Evolutionary conservation across 2,329 filamentous ascomycete species (phyloP), one percentile per base, ranked within the genome.

Genomic region (Alternaria ventricosa): DNA sequence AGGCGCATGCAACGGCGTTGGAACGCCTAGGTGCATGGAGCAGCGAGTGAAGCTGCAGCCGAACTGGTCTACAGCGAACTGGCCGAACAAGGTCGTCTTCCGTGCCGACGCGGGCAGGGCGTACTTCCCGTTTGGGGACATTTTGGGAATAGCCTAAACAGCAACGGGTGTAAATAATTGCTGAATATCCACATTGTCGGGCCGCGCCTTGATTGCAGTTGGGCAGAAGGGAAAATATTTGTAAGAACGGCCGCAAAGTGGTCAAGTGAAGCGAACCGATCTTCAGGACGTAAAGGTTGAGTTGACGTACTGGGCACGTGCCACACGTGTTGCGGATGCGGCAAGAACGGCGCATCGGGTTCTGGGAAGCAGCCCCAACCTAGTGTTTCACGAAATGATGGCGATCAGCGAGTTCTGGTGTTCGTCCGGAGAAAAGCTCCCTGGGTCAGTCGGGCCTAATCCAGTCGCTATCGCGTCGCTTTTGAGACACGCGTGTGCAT

Each of bases 331-430:
- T 61, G 46, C 27, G 36, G 59, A 46, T 36, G 49, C 59, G 59
- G 58, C 54, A 57, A 30, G 61, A 64, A 61, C 61, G 61, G 56
- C 44, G 27, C 45, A 55, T 55, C 28, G 61, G 61, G 43, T 47
- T 64, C 30, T 43, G 41, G 49, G 28, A 58, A 51, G 47, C 55
- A 58, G 44, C 45, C 45, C 61, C 44, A 54, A 44, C 33, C 23
- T 27, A 50, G 44, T 49, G 49, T 58, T 49, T 56, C 28, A 49
- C 49, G 12, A 23, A n/a, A 33, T 30, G 8, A 43, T 18, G 44
- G 22, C 20, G 61, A 64, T 64, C 57, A 18, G 43, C 61, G 22
- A 43, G 13, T 43, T 53, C 43, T 49, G 36, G 36, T 18, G 20
- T 28, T 46, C 27, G 30, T 8, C 33, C 28, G 53, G 47, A 51